A percentile compares a stretch with the other conserved stretches of the same genome.
These are phyloP conservation scores for Grosmannia huntii DNA, from an alignment of 2,329 filamentous ascomycete species.

Conservation along the genomic window DNA sequence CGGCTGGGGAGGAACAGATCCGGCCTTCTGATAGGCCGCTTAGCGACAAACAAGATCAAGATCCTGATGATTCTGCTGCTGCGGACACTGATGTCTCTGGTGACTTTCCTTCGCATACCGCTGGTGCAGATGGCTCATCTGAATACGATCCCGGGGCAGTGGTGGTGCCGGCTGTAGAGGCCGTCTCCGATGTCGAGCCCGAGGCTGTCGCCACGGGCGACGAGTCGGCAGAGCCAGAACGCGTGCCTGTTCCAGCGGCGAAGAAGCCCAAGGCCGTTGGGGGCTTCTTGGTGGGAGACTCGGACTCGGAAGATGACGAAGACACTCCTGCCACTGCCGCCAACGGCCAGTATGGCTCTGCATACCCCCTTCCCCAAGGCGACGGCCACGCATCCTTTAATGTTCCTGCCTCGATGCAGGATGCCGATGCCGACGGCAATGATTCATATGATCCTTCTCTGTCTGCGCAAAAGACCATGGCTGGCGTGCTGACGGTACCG, in stretches of 20 bases:
- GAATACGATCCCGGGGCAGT: constrained; percentile 40
- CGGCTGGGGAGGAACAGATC: constrained; percentile 44
- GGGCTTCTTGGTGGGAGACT: constrained; percentile 47
- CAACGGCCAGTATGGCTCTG: constrained; percentile 2
- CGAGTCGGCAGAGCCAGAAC: constrained; percentile 13
- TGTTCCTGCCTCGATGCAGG: constrained; percentile 8
- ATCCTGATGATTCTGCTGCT: constrained; percentile 28
- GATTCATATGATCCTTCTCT: constrained; percentile 20
- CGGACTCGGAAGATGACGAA: constrained; percentile 42
- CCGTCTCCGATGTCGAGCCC: background rate
- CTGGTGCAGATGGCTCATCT: constrained; percentile 35
- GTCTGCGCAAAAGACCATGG: background rate
- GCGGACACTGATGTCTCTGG: constrained; percentile 33
- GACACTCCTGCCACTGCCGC: background rate
- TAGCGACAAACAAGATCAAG: constrained; percentile 42
- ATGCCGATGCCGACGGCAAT: constrained; percentile 15
- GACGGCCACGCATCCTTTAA: background rate
- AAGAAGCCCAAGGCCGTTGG: constrained; percentile 49
- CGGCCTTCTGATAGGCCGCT: constrained; percentile 39
- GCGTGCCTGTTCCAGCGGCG: constrained; percentile 12
- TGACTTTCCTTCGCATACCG: constrained; percentile 33
- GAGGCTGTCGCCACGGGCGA: background rate
- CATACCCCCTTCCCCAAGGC: constrained; percentile 6
- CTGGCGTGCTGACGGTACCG: background rate
- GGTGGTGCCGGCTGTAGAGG: background rate